Evolutionary conservation across 768 basidiomycete genomes (phyloP), one percentile per base, ranked within the genome.

Genomic region (Peribolospora kevripleyi): DNA sequence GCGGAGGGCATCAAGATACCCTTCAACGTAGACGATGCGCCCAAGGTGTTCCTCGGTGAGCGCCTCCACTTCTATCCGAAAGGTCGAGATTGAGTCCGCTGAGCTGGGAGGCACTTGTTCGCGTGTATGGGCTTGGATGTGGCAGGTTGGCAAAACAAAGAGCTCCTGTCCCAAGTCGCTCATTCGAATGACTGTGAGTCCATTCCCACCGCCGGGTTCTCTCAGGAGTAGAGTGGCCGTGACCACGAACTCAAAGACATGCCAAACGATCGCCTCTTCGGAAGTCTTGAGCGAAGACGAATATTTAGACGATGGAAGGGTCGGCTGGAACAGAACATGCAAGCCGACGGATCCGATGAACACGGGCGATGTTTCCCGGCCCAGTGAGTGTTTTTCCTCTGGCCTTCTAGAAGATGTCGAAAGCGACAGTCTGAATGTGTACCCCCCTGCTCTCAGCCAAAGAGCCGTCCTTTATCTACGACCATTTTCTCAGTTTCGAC

Each of bases 61-160:
- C 25, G 25, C 25, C 25, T 25, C 25, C 25, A 25, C 25, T 25
- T 25, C 25, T 25, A 25, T 25, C 25, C 25, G 1, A 25, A 25
- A 25, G 25, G 25, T 25, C 25, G 25, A 25, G 25, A 25, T 25
- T 25, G 25, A 25, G 84, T 68, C 57, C 68, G 67, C 55, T 85
- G 57, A 73, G 75, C 4, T 72, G 91, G n/a, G 64, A 75, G 42
- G 71, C 74, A 53, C 25, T 25, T 25, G 25, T 25, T 25, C 25
- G 25, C 25, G 25, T 25, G 25, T 25, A 1, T 25, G 25, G 25
- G 25, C 25, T 25, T 25, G 25, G 25, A 25, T 25, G 25, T 25
- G 25, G 25, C 63, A 8, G 60, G 57, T 13, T 63, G 56, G 53
- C 48, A 45, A 42, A 61, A 61, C 48, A 63, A 62, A 48, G 60